These are phyloP conservation scores for Heterobasidion annosum DNA, from an alignment of 1,284 basidiomycete species.

Conservation along the genomic window DNA sequence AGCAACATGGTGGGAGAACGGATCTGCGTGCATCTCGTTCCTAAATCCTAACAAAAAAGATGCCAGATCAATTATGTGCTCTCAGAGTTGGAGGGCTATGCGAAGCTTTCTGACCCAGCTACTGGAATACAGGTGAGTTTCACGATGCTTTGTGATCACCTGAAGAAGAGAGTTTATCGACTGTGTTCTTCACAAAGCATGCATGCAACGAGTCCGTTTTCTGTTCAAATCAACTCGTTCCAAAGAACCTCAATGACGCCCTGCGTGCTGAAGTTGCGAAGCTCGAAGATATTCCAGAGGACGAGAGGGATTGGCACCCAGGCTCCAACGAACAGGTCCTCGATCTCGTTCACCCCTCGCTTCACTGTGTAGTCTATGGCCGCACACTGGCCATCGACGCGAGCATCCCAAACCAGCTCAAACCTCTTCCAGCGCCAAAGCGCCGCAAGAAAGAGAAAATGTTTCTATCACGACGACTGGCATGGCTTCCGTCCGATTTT, in stretches of 20 bases:
- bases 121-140: constrained; percentile 11
- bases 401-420: not conserved
- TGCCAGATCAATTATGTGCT: not conserved
- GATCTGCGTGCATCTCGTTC: not conserved
- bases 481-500: constrained; percentile 1
- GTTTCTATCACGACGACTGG: not conserved
- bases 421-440: not conserved
- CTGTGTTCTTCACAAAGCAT: not conserved
- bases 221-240: not conserved
- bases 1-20: not conserved
- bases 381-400: not conserved
- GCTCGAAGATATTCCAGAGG: constrained; percentile 8
- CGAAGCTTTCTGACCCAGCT: constrained; percentile 7
- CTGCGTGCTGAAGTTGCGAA: not conserved
- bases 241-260: not conserved
- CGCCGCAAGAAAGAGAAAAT: not conserved
- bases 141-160: not conserved
- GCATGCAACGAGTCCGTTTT: not conserved
- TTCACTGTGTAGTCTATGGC: constrained; percentile 6
- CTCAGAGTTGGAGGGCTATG: constrained; percentile 11
- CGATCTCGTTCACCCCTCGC: constrained; percentile 10
- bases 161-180: not conserved
- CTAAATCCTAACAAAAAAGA: not conserved
- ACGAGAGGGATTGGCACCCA: constrained; percentile 15
- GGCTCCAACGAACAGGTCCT: constrained; percentile 14